A percentile compares a stretch with the other conserved stretches of the same genome.
Evolutionary conservation across 192 early-diverging fungal genomes (phyloP).

Genomic region (Coemansia nantahalensis): DNA sequence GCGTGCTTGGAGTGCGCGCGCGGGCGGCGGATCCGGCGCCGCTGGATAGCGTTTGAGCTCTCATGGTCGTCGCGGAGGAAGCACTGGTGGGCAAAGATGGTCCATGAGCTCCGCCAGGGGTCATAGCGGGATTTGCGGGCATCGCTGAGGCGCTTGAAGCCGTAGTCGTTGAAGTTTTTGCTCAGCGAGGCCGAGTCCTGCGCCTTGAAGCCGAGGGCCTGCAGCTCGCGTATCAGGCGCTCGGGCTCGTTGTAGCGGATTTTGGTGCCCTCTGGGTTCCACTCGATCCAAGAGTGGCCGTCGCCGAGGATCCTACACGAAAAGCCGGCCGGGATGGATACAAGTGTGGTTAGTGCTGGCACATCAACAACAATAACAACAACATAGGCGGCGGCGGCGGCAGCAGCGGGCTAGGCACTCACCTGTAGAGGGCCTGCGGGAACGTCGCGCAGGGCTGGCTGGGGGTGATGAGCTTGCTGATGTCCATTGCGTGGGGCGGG

Average conservation of each 20-base stretch:
- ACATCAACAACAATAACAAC: no score
- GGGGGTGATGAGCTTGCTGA: conserved; percentile 41
- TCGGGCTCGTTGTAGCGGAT: conserved; percentile 49
- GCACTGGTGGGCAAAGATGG: conserved; percentile 33
- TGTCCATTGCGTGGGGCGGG: conserved; percentile 30
- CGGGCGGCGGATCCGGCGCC: conserved; percentile 36
- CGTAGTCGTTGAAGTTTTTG: conserved; percentile 52
- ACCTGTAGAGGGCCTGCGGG: conserved; percentile 48
- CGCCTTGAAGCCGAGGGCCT: conserved; percentile 48
- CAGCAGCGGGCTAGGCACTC: no score
- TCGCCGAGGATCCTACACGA: conserved; percentile 28
- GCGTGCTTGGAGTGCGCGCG: conserved; percentile 30
- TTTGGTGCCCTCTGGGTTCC: conserved; percentile 44
- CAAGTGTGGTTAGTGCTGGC: no score
- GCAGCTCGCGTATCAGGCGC: conserved; percentile 49
- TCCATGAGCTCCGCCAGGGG: conserved; percentile 33
- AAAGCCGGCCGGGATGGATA: not conserved
- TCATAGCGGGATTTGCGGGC: conserved; percentile 51
- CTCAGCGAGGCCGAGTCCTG: conserved; percentile 51
- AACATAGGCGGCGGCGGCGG: no score
- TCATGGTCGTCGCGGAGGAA: conserved; percentile 28
- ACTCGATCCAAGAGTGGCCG: conserved; percentile 46
- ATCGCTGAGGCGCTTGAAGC: conserved; percentile 47
- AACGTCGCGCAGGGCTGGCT: conserved; percentile 43
- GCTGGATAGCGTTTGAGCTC: conserved; percentile 26